Percentiles rank a stretch among this genome's conserved stretches.
phyloP scores from a whole-genome alignment of 768 basidiomycete species.

The Phanerochaete sordida region DNA sequence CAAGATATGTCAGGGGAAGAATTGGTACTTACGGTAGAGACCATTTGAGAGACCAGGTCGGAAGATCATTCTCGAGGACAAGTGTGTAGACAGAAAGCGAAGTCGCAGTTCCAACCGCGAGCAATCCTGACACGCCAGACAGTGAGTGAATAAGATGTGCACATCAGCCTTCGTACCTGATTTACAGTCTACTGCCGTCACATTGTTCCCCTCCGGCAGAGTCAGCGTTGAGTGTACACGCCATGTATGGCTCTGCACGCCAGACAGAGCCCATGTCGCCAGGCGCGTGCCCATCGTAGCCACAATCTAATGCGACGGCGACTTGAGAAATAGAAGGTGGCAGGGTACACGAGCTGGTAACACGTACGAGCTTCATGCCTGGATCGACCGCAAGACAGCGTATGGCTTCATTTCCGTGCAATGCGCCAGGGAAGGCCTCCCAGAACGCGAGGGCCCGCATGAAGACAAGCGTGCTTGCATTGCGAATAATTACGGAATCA shows the following conservation, averaged over 20 bases:
- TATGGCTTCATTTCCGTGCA: constrained; percentile 41
- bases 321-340: too few species aligned
- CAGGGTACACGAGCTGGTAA: too few species aligned
- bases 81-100: constrained; percentile 73
- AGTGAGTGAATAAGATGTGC: constrained; percentile 23
- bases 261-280: constrained; percentile 79
- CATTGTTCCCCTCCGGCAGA: constrained; percentile 49
- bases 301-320: constrained; percentile 50
- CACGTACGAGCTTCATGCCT: constrained; percentile 76
- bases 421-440: constrained; percentile 72
- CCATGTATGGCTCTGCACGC: constrained; percentile 61
- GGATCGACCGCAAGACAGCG: constrained; percentile 69
- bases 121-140: constrained; percentile 48
- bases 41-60: constrained; percentile 85
- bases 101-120: constrained; percentile 61
- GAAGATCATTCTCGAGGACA: constrained; percentile 76
- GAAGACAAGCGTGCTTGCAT: constrained; percentile 64
- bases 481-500: constrained; percentile 64
- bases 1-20: background rate
- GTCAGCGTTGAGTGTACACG: constrained; percentile 77
- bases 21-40: constrained; percentile 43
- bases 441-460: constrained; percentile 72
- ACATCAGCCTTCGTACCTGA: constrained; percentile 46
- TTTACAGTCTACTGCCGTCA: constrained; percentile 69
- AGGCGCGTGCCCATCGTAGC: constrained; percentile 66